Evolutionary conservation across 139 green algal species (phyloP), one percentile per base, ranked within the genome.

Genomic region (Chlorella sp.): DNA sequence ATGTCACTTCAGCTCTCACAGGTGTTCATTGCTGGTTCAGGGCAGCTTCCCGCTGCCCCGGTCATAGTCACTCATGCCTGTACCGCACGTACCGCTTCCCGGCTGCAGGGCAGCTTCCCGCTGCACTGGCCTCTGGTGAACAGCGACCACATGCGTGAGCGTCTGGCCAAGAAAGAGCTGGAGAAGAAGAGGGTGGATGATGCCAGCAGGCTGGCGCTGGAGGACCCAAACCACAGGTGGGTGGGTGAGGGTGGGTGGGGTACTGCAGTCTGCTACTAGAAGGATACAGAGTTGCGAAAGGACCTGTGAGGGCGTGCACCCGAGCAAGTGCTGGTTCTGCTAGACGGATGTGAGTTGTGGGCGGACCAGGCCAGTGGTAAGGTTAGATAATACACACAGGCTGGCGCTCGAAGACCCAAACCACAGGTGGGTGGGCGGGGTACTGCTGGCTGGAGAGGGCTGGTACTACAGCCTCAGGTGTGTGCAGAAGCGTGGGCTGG

Each of bases 81-180:
- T n/a, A n/a, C n/a, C n/a, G n/a, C n/a, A n/a, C n/a, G n/a, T n/a
- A n/a, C 36, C 3, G 24, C 18, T 18, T 18, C 19, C 53, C 39
- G 3, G 7, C 87, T 16, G 90, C 91, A 93, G 91, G 93, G 92
- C 76, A 75, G 76, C 40, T 92, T 96, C 39, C 89, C 92, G 28
- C 93, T 97, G 86, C 96, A 98, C 92, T 98, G 95, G 95, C 96
- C 96, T 2, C 86, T 98, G 53, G 89, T 97, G 39, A 95, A 97
- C 88, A 91, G 87, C 7, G 93, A 93, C 21, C 89, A 95, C 53
- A 95, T 98, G 95, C 76, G 88, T 69, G 93, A 95, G 57, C 89
- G 91, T 81, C 90, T 98, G 79, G 96, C 86, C 2, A 92, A 94
- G 83, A 85, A 91, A 81, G 94, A 98, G 94, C 85, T 98, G 78